phyloP scores from a whole-genome alignment of 2,329 filamentous ascomycete species.

The Metarhizium brunneum region DNA sequence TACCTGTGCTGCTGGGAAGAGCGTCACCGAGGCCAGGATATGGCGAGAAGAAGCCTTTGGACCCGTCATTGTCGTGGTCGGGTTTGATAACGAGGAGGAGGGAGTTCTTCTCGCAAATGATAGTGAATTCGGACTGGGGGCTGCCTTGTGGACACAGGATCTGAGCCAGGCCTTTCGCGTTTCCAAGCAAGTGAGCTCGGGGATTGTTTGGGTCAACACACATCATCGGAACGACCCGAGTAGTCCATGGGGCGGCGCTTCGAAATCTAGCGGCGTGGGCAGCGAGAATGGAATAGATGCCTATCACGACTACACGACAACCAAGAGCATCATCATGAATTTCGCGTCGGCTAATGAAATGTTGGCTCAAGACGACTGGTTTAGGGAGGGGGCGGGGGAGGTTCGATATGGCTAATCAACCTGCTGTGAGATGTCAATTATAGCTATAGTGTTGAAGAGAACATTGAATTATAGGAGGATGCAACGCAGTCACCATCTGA shows the following conservation, averaged over 20 bases:
- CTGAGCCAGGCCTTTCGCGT: conserved; percentile 68
- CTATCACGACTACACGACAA: conserved; percentile 47
- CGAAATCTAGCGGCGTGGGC: conserved; percentile 54
- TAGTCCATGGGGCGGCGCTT: conserved; percentile 60
- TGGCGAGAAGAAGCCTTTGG: conserved; percentile 78
- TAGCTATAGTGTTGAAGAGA: no score
- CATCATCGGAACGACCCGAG: conserved; percentile 66
- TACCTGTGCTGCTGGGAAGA: conserved; percentile 37
- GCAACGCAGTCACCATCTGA: no score
- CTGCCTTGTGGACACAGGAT: conserved; percentile 67
- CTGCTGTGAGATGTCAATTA: no score
- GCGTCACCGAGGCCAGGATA: conserved; percentile 60
- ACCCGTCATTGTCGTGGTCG: conserved; percentile 65
- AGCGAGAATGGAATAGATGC: conserved; percentile 65
- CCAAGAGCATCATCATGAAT: conserved; percentile 62
- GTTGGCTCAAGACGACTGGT: conserved; percentile 55
- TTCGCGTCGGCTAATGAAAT: conserved; percentile 49
- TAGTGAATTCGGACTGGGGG: conserved; percentile 67
- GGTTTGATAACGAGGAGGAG: conserved; percentile 66
- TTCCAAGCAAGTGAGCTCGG: conserved; percentile 60
- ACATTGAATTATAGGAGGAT: no score
- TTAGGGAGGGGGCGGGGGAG: conserved; percentile 44
- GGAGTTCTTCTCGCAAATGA: conserved; percentile 63
- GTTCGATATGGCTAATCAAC: conserved; percentile 30
- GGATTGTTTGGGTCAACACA: conserved; percentile 48